Base-by-base conservation (phyloP, 139 green algal genomes). In the Dunaliella primolecta region DNA sequence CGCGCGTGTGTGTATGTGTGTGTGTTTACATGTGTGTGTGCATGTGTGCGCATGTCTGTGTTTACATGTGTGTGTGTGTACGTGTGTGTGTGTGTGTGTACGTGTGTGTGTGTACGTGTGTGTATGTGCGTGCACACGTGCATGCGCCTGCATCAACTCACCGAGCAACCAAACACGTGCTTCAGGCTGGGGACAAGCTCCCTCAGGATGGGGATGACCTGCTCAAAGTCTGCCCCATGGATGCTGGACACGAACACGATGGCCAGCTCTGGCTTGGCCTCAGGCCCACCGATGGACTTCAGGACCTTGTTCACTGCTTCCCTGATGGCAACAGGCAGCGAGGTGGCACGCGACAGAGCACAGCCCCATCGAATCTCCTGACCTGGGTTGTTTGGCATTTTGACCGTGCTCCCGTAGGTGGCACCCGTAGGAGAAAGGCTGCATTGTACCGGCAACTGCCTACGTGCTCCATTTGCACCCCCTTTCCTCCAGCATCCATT, bases 81-180 rank as follows among this genome's bases (percentile, higher is more conserved):
- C n/a, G n/a, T n/a, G n/a, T n/a, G 46, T 64, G 46, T 64, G 46
- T 64, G 46, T 64, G 46, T 64, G 46, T 64, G 46, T 64, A 15
- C 15, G 46, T 15, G 46, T 15, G 46, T 15, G 46, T 15, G 46
- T 15, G 15, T 64, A 15, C 46, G 46, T 15, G 46, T 64, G 46
- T 15, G 46, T 64, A 64, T 64, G 46, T 64, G n/a, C n/a, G n/a
- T n/a, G n/a, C n/a, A n/a, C n/a, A n/a, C n/a, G n/a, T n/a, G n/a
- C n/a, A n/a, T n/a, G n/a, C n/a, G n/a, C n/a, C n/a, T n/a, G n/a
- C n/a, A n/a, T n/a, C n/a, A n/a, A n/a, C n/a, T 56, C 75, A 91
- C 88, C 86, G 86, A 90, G 84, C 88, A 90, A 0, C 88, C 88
- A 71, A 90, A 86, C 20, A 91, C 83, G 72, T 88, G 80, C 55